Conservation (phyloP, 352 stramenopile genomes). For the Pythium pyrilobum region DNA sequence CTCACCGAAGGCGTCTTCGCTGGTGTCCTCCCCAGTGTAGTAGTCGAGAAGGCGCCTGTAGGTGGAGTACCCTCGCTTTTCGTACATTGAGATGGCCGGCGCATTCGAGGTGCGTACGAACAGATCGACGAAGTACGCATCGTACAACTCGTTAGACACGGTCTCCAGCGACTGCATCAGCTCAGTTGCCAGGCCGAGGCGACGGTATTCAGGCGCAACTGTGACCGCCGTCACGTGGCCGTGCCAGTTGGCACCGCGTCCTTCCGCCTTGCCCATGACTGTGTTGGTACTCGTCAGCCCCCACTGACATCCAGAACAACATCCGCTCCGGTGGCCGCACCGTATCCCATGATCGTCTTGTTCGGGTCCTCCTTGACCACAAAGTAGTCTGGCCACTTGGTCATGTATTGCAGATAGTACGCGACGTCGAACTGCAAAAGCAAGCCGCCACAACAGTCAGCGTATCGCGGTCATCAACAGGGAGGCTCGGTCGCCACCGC, state of each 20-base stretch:
- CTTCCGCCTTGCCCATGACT: slow-evolving; percentile 96
- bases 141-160: slow-evolving; percentile 72
- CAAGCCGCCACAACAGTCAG: slow-evolving; percentile 11
- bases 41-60: slow-evolving; percentile 91
- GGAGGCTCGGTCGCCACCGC: too few species aligned
- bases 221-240: slow-evolving; percentile 98
- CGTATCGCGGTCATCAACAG: not conserved
- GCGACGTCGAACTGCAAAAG: slow-evolving; percentile 95
- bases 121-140: slow-evolving; percentile 98
- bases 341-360: slow-evolving; percentile 94
- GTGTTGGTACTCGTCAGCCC: too few species aligned
- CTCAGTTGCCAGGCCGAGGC: slow-evolving; percentile 87
- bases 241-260: slow-evolving; percentile 94
- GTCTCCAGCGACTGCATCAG: slow-evolving; percentile 94
- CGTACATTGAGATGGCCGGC: slow-evolving; percentile 91
- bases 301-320: slow-evolving; percentile 8
- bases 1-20: slow-evolving; percentile 87
- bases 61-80: slow-evolving; percentile 90
- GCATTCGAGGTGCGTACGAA: slow-evolving; percentile 97
- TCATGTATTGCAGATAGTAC: slow-evolving; percentile 97
- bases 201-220: slow-evolving; percentile 94
- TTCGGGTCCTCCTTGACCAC: slow-evolving; percentile 91
- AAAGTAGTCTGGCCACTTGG: slow-evolving; percentile 97
- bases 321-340: slow-evolving; percentile 24
- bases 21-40: slow-evolving; percentile 79